These are phyloP conservation scores for Candida quercuum DNA, from an alignment of 805 yeast species.

Conservation along the genomic window DNA sequence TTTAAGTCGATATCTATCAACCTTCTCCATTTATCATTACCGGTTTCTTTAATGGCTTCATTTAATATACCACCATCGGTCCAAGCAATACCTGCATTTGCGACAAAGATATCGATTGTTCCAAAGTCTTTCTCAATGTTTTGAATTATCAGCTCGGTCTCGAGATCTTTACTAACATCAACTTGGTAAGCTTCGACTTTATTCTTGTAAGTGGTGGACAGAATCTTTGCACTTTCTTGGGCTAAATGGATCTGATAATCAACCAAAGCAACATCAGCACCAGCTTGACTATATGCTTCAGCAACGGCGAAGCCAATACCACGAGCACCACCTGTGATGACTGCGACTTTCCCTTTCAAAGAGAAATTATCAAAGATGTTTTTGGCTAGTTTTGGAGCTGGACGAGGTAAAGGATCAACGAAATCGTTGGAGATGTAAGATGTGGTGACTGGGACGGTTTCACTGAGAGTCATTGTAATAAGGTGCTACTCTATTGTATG, in stretches of 20 bases:
- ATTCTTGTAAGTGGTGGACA: conserved; percentile 55
- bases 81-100: conserved; percentile 91
- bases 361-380: conserved; percentile 66
- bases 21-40: conserved; percentile 56
- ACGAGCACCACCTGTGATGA: conserved; percentile 79
- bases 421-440: conserved; percentile 22
- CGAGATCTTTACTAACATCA: conserved; percentile 23
- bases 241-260: conserved; percentile 29
- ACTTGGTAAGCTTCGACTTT: conserved; percentile 47
- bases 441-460: conserved; percentile 4
- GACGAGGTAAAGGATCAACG: conserved; percentile 40
- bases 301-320: conserved; percentile 85
- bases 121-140: conserved; percentile 58
- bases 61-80: conserved; percentile 53
- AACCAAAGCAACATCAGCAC: conserved; percentile 66
- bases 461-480: conserved; percentile 6
- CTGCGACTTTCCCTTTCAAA: conserved; percentile 76
- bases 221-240: conserved; percentile 52
- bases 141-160: conserved; percentile 23
- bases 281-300: conserved; percentile 80
- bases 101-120: conserved; percentile 75
- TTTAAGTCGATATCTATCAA: conserved; percentile 72
- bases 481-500: neutral
- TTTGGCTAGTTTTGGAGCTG: conserved; percentile 45
- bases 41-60: conserved; percentile 20